Conservation (phyloP, 768 basidiomycete species). For the Lactarius tabidus region DNA sequence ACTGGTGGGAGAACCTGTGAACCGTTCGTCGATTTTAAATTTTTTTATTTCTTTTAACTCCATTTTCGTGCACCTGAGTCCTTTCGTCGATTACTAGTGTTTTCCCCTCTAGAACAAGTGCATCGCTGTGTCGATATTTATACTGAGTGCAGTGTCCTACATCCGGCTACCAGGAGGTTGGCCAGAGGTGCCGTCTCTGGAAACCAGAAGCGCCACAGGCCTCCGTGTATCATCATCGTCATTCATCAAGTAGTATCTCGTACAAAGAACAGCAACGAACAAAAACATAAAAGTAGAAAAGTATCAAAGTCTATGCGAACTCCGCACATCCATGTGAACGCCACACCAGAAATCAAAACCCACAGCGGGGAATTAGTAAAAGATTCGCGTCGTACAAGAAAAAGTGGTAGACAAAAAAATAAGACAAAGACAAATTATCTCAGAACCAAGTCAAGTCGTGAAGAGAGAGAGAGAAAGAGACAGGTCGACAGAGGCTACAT, state of each 20-base stretch:
- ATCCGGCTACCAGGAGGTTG: neutral
- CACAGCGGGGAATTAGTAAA: constrained; percentile 11
- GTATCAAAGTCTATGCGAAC: constrained; percentile 12
- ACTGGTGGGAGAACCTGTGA: too few relatives aligned
- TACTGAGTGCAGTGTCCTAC: neutral
- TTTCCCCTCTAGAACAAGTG: neutral
- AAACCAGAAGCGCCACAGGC: neutral
- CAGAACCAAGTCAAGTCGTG: constrained; percentile 12
- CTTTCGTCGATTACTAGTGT: too few relatives aligned
- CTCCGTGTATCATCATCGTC: constrained; percentile 9
- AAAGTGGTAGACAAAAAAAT: constrained; percentile 6
- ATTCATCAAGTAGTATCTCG: constrained; percentile 16
- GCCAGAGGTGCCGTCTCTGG: neutral
- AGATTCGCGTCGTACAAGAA: constrained; percentile 19
- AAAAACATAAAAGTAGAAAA: constrained; percentile 1
- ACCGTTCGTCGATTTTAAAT: too few relatives aligned
- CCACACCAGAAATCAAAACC: neutral
- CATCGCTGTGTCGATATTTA: neutral
- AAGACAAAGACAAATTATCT: constrained; percentile 4
- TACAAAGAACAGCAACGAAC: constrained; percentile 13
- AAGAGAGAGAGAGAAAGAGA: neutral
- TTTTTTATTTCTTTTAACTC: too few relatives aligned
- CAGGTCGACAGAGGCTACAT: constrained; percentile 21
- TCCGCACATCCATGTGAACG: neutral
- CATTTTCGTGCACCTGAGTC: too few relatives aligned